Evolutionary conservation across 164 flowering plant species (phyloP), one percentile per base, ranked within the genome.

Genomic region (Echeveria elegans): DNA sequence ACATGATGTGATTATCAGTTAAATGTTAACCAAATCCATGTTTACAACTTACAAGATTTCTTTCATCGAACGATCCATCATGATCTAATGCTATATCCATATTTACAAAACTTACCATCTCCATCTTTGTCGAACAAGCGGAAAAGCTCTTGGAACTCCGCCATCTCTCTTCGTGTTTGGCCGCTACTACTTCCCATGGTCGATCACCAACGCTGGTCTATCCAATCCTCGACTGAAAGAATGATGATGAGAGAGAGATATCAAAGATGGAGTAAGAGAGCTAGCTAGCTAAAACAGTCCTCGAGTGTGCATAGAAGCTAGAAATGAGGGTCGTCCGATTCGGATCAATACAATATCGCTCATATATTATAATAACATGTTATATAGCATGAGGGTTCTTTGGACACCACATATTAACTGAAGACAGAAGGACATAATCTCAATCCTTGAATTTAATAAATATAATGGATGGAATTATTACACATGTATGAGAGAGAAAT

Each of bases 91-190:
- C n/a, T n/a, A n/a, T n/a, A n/a, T n/a, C n/a, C n/a, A n/a, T n/a
- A n/a, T n/a, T n/a, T n/a, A n/a, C n/a, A n/a, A n/a, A n/a, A n/a
- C 7, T 26, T 56, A 58, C 70, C 70, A 56, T 68, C 70, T 56
- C 70, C 70, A 68, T 68, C 64, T 24, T 68, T 68, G 60, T 68
- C 70, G 40, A 68, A 59, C n/a, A 68, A 47, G 23, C 34, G 43
- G 43, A 68, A 56, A 15, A 63, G 63, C 9, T 68, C 70, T 53
- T 40, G 36, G 31, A 68, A 68, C 34, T 68, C 63, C 19, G 34
- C 47, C 28, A 37, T 14, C 26, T 23, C 34, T 68, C 43, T 43
- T 43, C 15, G 52, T 28, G 56, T 19, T 18, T n/a, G 65, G 41
- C 37, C 24, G 24, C 41, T 37, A 24, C 41, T 37, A 24, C 38